Percentiles rank a stretch among this genome's conserved stretches.
These are phyloP conservation scores for Lactarius hatsudake DNA, from an alignment of 768 basidiomycete species.

Conservation along the genomic window DNA sequence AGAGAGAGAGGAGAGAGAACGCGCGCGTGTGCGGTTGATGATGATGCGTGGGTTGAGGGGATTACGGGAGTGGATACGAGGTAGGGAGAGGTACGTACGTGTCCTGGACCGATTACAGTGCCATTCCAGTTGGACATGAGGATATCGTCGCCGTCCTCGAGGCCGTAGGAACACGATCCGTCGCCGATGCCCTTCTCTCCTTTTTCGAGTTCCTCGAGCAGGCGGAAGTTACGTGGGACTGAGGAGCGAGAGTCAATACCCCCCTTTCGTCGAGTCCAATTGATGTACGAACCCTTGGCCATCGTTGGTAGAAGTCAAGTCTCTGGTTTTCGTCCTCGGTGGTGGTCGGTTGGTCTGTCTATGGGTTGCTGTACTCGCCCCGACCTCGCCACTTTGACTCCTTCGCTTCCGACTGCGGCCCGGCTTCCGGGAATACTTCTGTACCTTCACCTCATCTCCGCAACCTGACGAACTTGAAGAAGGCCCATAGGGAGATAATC, in stretches of 20 bases:
- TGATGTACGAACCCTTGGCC: conserved; percentile 35
- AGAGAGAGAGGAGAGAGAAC: not conserved
- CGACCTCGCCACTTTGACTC: not conserved
- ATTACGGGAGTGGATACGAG: not conserved
- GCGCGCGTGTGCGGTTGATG: conserved; percentile 10
- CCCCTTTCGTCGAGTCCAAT: conserved; percentile 9
- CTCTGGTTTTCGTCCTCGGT: too few relatives aligned
- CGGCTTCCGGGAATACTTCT: not conserved
- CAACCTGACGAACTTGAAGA: too few relatives aligned
- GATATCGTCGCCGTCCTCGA: conserved; percentile 95
- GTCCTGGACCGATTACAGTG: conserved; percentile 97
- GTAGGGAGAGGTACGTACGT: conserved; percentile 53
- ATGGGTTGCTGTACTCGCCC: not conserved
- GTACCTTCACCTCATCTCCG: too few relatives aligned
- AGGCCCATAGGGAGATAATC: too few relatives aligned
- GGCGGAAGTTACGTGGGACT: conserved; percentile 96
- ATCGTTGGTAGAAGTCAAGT: conserved; percentile 22
- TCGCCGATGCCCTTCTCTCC: conserved; percentile 99
- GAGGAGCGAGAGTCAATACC: conserved; percentile 1
- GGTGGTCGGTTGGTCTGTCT: not conserved
- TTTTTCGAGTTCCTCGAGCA: conserved; percentile 98
- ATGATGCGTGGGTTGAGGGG: conserved; percentile 16
- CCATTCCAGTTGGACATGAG: conserved; percentile 99
- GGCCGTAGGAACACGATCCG: conserved; percentile 94
- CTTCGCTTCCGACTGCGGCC: not conserved